Conservation (phyloP, 208 protist genomes). For the Leptomonas pyrrhocoris region DNA sequence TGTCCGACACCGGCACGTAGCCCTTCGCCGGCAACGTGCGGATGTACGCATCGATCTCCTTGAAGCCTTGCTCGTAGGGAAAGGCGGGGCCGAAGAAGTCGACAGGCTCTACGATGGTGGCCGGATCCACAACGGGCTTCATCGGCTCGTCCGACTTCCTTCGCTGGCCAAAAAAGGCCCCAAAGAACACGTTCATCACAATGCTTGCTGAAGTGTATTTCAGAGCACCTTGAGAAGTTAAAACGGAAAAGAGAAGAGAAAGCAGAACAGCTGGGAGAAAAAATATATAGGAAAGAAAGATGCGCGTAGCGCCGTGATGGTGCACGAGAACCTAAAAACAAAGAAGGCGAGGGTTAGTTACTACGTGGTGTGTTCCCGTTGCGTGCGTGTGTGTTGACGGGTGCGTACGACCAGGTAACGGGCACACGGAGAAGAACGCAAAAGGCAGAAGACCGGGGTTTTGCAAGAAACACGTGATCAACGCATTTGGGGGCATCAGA, state of each 20-base stretch:
- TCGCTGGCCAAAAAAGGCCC: neutral
- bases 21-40: conserved; percentile 61
- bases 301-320: neutral
- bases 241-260: neutral
- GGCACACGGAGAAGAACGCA: too few species aligned
- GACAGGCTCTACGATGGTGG: conserved; percentile 34
- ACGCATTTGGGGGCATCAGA: too few species aligned
- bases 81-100: conserved; percentile 36
- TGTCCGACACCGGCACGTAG: conserved; percentile 79
- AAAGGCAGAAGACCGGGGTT: too few species aligned
- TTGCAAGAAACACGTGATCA: too few species aligned
- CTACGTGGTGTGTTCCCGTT: neutral
- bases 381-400: neutral
- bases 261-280: neutral
- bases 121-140: conserved; percentile 27
- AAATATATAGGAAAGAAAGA: conserved; percentile 22
- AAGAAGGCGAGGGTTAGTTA: neutral
- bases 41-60: conserved; percentile 66
- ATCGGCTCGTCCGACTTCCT: conserved; percentile 21
- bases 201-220: too few species aligned
- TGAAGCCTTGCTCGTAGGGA: conserved; percentile 45
- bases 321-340: neutral
- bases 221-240: too few species aligned
- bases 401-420: too few species aligned
- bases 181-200: neutral